Evolutionary conservation across 805 yeast genomes (phyloP), one percentile per base, ranked within the genome.

Genomic region (Lipomyces sp.): DNA sequence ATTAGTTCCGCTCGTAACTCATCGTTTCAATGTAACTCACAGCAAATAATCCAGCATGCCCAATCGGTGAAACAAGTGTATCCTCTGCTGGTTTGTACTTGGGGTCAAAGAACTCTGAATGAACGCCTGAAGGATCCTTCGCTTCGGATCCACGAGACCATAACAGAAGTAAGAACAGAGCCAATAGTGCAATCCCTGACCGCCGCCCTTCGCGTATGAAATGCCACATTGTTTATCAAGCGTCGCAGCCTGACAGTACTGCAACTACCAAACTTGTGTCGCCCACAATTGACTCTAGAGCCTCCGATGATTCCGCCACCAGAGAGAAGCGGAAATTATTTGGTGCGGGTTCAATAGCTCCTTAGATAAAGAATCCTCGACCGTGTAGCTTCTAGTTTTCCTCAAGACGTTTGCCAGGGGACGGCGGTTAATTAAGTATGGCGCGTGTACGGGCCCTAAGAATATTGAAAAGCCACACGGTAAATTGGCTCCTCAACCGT

Each of bases 31-130:
- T 4, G 7, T 33, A 15, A 58, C 70, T 13, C 50, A 67, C 70
- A 18, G 56, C n/a, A 37, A 68, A 68, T 34, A 67, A 37, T n/a
- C 62, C 45, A 2, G 71, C 70, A 48, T 68, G 70, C 33, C 69
- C 65, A 29, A 53, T 13, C 1, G 71, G 71, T n/a, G 71, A 59
- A 51, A 66, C 50, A 42, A 66, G 32, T 8, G 65, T 62, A 29
- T 62, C 71, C 34, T 53, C 61, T 4, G 60, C 35, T 5, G 71
- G 70, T 29, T 33, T 53, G 53, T 68, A 68, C 56, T 68, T 68
- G 5, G 56, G 61, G 56, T 66, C 65, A 54, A 68, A 68, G n/a
- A 55, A 53, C 18, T 60, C 48, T 2, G 71, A 67, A 32, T 67
- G 56, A 18, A 59, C 66, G 4, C 71, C 71, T 2, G 37, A 42